Percentiles rank a stretch among this genome's conserved stretches.
Evolutionary conservation across 2,329 filamentous ascomycete species (phyloP).

Genomic region (Exophiala sp.): DNA sequence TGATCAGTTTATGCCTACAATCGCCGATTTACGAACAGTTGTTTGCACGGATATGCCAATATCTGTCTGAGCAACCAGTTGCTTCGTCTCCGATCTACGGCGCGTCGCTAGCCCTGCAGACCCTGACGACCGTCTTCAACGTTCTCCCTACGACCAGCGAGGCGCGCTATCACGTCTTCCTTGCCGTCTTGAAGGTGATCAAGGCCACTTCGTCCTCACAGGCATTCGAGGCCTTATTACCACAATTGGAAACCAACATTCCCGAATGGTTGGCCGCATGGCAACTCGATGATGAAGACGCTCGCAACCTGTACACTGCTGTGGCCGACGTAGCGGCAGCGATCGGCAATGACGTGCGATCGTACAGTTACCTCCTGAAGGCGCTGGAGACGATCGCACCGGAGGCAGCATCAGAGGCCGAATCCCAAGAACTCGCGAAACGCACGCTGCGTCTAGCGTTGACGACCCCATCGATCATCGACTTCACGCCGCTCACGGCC

Average conservation of each 20-base stretch:
- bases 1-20: conserved; percentile 86
- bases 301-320: conserved; percentile 76
- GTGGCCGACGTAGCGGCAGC: conserved; percentile 76
- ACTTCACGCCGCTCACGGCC: conserved; percentile 65
- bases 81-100: conserved; percentile 80
- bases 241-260: conserved; percentile 70
- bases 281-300: conserved; percentile 74
- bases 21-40: conserved; percentile 78
- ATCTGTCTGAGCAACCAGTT: conserved; percentile 74
- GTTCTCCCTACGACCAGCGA: conserved; percentile 70
- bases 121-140: conserved; percentile 95
- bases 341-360: conserved; percentile 68
- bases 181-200: conserved; percentile 80
- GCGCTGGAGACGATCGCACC: conserved; percentile 71
- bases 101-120: conserved; percentile 76
- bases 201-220: conserved; percentile 61
- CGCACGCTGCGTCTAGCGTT: conserved; percentile 63
- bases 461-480: conserved; percentile 59
- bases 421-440: conserved; percentile 55
- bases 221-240: conserved; percentile 76
- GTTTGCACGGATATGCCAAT: conserved; percentile 80
- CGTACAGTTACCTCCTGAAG: conserved; percentile 65
- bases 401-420: conserved; percentile 45
- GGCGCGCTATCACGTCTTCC: conserved; percentile 81
- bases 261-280: conserved; percentile 76